phyloP scores from a whole-genome alignment of 129 eudicot species.

The Deinandra increscens region DNA sequence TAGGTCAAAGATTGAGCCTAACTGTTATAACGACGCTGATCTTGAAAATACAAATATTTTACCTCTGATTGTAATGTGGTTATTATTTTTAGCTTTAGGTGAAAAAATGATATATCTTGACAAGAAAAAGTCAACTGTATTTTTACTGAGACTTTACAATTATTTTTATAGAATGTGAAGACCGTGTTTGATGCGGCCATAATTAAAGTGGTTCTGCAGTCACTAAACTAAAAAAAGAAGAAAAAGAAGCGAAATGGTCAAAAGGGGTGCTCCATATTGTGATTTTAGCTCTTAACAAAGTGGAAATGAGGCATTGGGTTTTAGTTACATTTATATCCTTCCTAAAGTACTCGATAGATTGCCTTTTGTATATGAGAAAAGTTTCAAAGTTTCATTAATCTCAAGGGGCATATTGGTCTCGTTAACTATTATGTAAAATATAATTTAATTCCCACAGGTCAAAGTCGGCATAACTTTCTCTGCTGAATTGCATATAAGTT shows the following conservation, averaged over 20 bases:
- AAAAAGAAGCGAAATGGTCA: constrained; percentile 89
- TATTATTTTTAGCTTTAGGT: not conserved
- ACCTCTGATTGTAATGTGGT: not conserved
- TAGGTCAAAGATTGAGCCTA: not conserved
- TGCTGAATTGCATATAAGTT: too few species aligned
- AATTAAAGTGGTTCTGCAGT: constrained; percentile 88
- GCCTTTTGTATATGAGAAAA: too few species aligned
- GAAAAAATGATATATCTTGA: not conserved
- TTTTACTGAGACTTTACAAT: constrained; percentile 5
- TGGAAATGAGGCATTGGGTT: constrained; percentile 9
- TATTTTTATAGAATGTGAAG: constrained; percentile 71
- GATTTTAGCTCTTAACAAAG: constrained; percentile 12
- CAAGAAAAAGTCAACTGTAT: not conserved
- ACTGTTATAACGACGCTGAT: not conserved
- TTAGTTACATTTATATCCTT: constrained; percentile 30
- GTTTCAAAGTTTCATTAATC: too few species aligned
- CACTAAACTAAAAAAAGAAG: constrained; percentile 93
- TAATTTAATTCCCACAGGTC: too few species aligned
- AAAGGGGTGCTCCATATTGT: constrained; percentile 68
- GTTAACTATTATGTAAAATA: too few species aligned
- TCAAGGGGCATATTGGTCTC: too few species aligned
- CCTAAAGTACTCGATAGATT: constrained; percentile 30
- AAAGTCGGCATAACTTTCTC: too few species aligned
- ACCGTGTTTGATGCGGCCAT: constrained; percentile 96
- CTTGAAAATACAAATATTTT: not conserved